Evolutionary conservation across 192 early-diverging fungal genomes (phyloP).

Genomic region (Entomortierella beljakovae): DNA sequence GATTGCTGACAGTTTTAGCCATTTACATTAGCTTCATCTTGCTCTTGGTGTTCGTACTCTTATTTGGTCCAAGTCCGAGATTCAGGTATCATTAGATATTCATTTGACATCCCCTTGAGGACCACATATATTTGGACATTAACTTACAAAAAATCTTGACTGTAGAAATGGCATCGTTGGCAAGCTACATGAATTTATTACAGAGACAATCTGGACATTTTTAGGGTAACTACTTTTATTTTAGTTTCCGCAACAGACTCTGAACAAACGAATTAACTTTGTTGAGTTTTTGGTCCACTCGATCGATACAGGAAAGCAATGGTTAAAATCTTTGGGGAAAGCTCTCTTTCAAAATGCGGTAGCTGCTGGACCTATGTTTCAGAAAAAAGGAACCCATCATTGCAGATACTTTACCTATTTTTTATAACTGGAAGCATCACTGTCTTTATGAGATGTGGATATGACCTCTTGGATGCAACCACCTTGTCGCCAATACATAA

Average conservation of each 20-base stretch:
- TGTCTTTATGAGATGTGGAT: constrained; percentile 31
- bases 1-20: constrained; percentile 37
- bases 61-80: constrained; percentile 48
- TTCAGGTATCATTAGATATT: constrained; percentile 29
- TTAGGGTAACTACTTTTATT: constrained; percentile 21
- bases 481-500: constrained; percentile 23
- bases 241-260: too few species aligned
- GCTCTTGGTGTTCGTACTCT: constrained; percentile 43
- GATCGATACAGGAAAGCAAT: constrained; percentile 19
- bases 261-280: too few species aligned
- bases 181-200: constrained; percentile 47
- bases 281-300: not conserved
- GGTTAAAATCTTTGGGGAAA: constrained; percentile 24
- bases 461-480: constrained; percentile 36
- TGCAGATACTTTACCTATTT: constrained; percentile 45
- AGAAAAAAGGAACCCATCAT: constrained; percentile 37
- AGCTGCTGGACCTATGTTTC: constrained; percentile 42
- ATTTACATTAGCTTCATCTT: constrained; percentile 54
- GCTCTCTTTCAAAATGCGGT: constrained; percentile 24
- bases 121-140: too few species aligned
- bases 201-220: constrained; percentile 42
- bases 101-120: not conserved
- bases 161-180: constrained; percentile 39
- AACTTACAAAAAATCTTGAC: too few species aligned
- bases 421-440: constrained; percentile 48